Evolutionary conservation across 2,329 filamentous ascomycete genomes (phyloP), one percentile per base, ranked within the genome.

Genomic region (Pyrenophora teres): DNA sequence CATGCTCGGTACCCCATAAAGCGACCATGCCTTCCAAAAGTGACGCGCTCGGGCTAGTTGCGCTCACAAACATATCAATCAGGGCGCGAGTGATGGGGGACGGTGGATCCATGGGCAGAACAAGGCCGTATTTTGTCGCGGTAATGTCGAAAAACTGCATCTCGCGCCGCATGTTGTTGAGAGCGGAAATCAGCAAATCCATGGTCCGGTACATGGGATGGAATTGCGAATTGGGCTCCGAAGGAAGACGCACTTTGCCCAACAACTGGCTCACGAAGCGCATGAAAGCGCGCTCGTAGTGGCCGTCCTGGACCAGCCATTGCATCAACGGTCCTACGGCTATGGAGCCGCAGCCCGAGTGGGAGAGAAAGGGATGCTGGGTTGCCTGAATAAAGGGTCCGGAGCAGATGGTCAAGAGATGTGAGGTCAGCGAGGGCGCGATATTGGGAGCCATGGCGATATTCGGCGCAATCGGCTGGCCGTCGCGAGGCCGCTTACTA

Each of bases 1-100:
- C 77, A 57, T 80, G 83, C 73, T 93, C 89, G 1, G 87, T 90
- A n/a, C 84, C 85, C 85, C 87, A 92, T 19, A 92, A 81, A n/a
- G 89, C 80, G 2, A 90, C 81, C 55, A 90, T 78, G 5, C 86
- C 87, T 67, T 91, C 87, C 2, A 92, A 74, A 64, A 89, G 67
- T 1, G 74, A 79, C 2, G 77, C 76, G 6, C 76, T 77, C 0
- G 79, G 74, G 43, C 78, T 78, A 10, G 82, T 77, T 3, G 79
- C 80, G n/a, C 78, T 80, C 49, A 85, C 81, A 4, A 89, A 81
- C 16, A 85, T 72, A 64, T 84, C 82, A n/a, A 83, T 74, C 59
- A 84, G 80, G 6, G 78, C 80, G 43, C 77, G 76, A 0, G 82
- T 84, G 33, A 81, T 78, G 3, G 75, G 75, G 3, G 73, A 78